Conservation (phyloP, 805 yeast genomes). For the Lipomyces oligophaga region DNA sequence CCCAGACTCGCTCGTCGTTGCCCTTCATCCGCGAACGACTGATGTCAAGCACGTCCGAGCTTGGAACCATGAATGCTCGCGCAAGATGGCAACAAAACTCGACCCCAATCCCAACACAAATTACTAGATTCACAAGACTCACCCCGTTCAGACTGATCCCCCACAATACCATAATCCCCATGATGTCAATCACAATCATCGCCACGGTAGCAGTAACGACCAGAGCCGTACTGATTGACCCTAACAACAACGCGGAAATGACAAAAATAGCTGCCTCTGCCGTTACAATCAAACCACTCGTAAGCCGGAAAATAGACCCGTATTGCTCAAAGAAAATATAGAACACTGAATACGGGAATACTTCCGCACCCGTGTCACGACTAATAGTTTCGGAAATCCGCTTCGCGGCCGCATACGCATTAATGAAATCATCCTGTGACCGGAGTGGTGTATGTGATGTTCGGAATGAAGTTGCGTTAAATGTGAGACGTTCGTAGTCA, state of each 20-base stretch:
- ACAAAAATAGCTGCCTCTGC: constrained; percentile 54
- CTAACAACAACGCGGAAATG: constrained; percentile 56
- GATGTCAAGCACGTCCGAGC: constrained; percentile 37
- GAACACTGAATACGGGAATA: constrained; percentile 90
- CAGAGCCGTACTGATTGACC: constrained; percentile 59
- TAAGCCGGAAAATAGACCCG: constrained; percentile 54
- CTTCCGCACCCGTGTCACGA: constrained; percentile 44
- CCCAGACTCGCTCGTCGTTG: constrained; percentile 42
- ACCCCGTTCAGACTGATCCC: constrained; percentile 81
- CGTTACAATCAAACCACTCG: constrained; percentile 50
- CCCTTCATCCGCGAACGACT: constrained; percentile 28
- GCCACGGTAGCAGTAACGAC: constrained; percentile 56
- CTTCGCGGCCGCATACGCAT: constrained; percentile 68
- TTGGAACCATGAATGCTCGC: constrained; percentile 61
- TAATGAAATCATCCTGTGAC: constrained; percentile 79
- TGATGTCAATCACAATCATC: constrained; percentile 65
- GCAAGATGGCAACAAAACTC: constrained; percentile 90
- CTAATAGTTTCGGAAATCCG: constrained; percentile 56
- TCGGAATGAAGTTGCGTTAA: constrained; percentile 66
- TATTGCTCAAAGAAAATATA: constrained; percentile 92
- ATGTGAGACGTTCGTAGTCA: constrained; percentile 39
- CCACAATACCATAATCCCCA: constrained; percentile 75
- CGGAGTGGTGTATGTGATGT: constrained; percentile 73
- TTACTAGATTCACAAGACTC: constrained; percentile 79
- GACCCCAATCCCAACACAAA: constrained; percentile 90